These are phyloP conservation scores for Fraxinus platypoda DNA, from an alignment of 305 asterid genomes.

Conservation along the genomic window DNA sequence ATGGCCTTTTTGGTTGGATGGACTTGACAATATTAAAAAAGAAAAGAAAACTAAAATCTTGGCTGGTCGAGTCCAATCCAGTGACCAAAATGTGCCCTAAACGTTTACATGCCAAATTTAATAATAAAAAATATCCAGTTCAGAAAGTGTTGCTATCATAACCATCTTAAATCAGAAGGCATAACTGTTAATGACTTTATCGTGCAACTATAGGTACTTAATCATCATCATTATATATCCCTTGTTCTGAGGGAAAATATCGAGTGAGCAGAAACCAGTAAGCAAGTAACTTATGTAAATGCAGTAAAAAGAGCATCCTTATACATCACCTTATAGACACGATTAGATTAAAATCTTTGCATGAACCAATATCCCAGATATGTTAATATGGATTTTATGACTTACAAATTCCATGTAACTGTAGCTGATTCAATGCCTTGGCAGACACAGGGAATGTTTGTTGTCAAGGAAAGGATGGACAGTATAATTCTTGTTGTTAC, in stretches of 20 bases:
- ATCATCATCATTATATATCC: not conserved
- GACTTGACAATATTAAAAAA: not conserved
- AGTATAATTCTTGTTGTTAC: constrained; percentile 46
- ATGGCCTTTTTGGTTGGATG: not conserved
- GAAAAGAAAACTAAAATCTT: not conserved
- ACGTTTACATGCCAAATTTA: not conserved
- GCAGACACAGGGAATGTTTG: constrained; percentile 43
- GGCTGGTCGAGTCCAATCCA: not conserved
- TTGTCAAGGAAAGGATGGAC: constrained; percentile 47
- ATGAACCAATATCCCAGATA: not conserved
- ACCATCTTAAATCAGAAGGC: not conserved
- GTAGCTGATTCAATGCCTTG: constrained; percentile 59
- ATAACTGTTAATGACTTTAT: not conserved
- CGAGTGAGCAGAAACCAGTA: not conserved
- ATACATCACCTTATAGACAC: not conserved
- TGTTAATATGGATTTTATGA: constrained; percentile 15
- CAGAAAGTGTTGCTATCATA: not conserved
- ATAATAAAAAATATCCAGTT: no score
- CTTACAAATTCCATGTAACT: constrained; percentile 68
- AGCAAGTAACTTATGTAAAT: not conserved
- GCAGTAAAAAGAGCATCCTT: not conserved
- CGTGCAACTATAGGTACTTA: not conserved
- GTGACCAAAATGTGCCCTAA: not conserved
- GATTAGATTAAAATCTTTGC: constrained; percentile 1
- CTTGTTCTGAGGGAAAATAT: not conserved